These are phyloP conservation scores for Hypoxylon trugodes DNA, from an alignment of 495 filamentous ascomycete genomes.

Conservation along the genomic window DNA sequence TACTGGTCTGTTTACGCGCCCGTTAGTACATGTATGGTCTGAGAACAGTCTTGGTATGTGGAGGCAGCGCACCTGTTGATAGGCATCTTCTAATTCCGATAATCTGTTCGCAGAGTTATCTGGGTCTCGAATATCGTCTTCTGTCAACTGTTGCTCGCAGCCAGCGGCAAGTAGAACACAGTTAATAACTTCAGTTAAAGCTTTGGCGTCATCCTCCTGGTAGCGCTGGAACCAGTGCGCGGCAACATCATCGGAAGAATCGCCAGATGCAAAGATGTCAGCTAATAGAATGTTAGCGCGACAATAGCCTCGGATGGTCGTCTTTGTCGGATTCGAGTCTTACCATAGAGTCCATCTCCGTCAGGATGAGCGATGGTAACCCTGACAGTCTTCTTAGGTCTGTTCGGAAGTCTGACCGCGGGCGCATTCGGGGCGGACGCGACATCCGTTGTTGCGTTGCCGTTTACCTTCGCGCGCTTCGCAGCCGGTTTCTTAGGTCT, in stretches of 20 bases:
- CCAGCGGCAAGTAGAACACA: slow-evolving; percentile 86
- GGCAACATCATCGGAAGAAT: slow-evolving; percentile 76
- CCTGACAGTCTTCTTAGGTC: slow-evolving; percentile 67
- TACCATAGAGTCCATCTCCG: slow-evolving; percentile 81
- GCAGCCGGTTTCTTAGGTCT: slow-evolving; percentile 65
- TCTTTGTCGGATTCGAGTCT: slow-evolving; percentile 33
- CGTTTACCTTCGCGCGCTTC: slow-evolving; percentile 82
- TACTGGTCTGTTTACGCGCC: slow-evolving; percentile 61
- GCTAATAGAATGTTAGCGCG: slow-evolving; percentile 58
- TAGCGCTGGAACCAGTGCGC: slow-evolving; percentile 81
- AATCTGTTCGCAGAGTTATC: slow-evolving; percentile 77
- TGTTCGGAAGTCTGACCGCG: slow-evolving; percentile 63
- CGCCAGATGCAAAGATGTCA: slow-evolving; percentile 79
- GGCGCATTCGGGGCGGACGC: slow-evolving; percentile 39
- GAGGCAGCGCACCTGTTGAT: slow-evolving; percentile 65
- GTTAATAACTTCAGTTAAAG: slow-evolving; percentile 85
- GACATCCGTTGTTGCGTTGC: slow-evolving; percentile 57
- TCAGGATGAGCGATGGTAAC: slow-evolving; percentile 59
- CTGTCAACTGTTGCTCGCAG: slow-evolving; percentile 74
- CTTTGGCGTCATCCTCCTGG: slow-evolving; percentile 68
- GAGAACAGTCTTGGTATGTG: not conserved
- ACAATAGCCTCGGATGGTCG: not conserved
- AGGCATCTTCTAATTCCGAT: slow-evolving; percentile 80
- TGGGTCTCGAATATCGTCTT: slow-evolving; percentile 83
- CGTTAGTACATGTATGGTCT: slow-evolving; percentile 36